These are phyloP conservation scores for Tuber indicum DNA, from an alignment of 495 filamentous ascomycete genomes.

Conservation along the genomic window DNA sequence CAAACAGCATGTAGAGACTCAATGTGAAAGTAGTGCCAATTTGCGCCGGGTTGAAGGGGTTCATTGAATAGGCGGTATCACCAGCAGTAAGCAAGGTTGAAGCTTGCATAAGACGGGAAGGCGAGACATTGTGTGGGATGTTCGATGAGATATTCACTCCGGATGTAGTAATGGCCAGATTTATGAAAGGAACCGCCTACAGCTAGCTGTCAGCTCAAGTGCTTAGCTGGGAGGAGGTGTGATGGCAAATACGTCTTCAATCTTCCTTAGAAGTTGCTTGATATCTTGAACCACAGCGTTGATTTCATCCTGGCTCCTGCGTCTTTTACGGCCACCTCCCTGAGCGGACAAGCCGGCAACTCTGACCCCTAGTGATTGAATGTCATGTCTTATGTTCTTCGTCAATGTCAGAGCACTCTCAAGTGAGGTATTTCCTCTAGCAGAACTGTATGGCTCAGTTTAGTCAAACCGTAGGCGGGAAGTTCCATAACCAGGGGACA, in stretches of 20 bases:
- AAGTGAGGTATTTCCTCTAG: slow-evolving; percentile 88
- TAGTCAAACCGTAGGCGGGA: slow-evolving; percentile 9
- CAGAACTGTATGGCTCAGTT: slow-evolving; percentile 54
- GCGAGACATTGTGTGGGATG: slow-evolving; percentile 75
- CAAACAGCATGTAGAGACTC: slow-evolving; percentile 95
- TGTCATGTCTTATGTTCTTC: slow-evolving; percentile 78
- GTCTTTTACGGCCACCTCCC: slow-evolving; percentile 48
- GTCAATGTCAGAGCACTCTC: slow-evolving; percentile 83
- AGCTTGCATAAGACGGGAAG: slow-evolving; percentile 84
- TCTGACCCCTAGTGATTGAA: slow-evolving; percentile 73
- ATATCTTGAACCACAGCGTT: slow-evolving; percentile 68
- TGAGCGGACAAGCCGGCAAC: slow-evolving; percentile 60
- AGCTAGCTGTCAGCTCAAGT: slow-evolving; percentile 9
- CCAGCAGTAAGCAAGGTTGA: slow-evolving; percentile 86
- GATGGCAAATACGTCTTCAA: slow-evolving; percentile 60
- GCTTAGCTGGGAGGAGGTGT: background rate
- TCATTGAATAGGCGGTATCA: slow-evolving; percentile 71
- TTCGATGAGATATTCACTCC: slow-evolving; percentile 76
- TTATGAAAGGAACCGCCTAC: slow-evolving; percentile 75
- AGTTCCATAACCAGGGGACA: slow-evolving; percentile 30
- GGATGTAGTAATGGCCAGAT: slow-evolving; percentile 90
- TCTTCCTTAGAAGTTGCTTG: slow-evolving; percentile 63
- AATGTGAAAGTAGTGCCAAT: slow-evolving; percentile 82
- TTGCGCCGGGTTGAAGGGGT: slow-evolving; percentile 61
- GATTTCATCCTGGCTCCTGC: slow-evolving; percentile 53